Percentiles rank a stretch among this genome's conserved stretches.
Evolutionary conservation across 768 basidiomycete species (phyloP).

Genomic region (Suillus weaverae): DNA sequence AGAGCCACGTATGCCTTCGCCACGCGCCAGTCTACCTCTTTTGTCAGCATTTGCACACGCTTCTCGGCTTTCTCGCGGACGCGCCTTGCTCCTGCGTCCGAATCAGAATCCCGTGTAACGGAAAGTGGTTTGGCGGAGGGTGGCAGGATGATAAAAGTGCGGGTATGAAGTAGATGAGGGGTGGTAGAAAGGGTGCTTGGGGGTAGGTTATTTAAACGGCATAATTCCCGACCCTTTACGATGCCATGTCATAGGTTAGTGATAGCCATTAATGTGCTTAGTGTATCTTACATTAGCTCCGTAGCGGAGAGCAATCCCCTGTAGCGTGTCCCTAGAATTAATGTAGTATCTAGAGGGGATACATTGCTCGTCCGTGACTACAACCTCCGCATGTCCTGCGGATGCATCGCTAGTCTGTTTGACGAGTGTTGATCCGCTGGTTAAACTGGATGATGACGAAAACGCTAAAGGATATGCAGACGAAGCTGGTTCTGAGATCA

Average conservation of each 20-base stretch:
- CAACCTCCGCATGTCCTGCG: not conserved
- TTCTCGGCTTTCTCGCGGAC: slow-evolving; percentile 58
- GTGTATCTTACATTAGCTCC: slow-evolving; percentile 55
- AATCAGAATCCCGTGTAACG: slow-evolving; percentile 35
- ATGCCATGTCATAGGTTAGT: not conserved
- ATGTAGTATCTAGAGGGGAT: slow-evolving; percentile 51
- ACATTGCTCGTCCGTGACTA: not conserved
- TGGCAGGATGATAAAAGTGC: slow-evolving; percentile 56
- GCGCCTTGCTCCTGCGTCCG: slow-evolving; percentile 43
- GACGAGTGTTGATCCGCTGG: not conserved
- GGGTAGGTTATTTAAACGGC: slow-evolving; percentile 66
- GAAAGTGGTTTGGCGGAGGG: slow-evolving; percentile 31
- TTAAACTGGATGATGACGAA: not conserved
- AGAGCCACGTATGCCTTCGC: slow-evolving; percentile 71
- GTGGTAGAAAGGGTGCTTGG: slow-evolving; percentile 64
- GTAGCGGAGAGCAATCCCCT: slow-evolving; percentile 62
- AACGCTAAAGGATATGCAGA: not conserved
- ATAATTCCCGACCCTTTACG: slow-evolving; percentile 55
- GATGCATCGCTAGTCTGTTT: slow-evolving; percentile 1
- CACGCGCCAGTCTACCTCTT: slow-evolving; percentile 67
- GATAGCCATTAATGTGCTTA: not conserved
- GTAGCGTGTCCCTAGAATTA: slow-evolving; percentile 56
- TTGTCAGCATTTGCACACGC: slow-evolving; percentile 61
- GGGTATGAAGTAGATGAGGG: slow-evolving; percentile 74
- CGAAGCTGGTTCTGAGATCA: slow-evolving; percentile 4